A percentile compares a stretch with the other conserved stretches of the same genome.
Evolutionary conservation across 306 rosid species (phyloP).

Genomic region (Acacia crassicarpa): DNA sequence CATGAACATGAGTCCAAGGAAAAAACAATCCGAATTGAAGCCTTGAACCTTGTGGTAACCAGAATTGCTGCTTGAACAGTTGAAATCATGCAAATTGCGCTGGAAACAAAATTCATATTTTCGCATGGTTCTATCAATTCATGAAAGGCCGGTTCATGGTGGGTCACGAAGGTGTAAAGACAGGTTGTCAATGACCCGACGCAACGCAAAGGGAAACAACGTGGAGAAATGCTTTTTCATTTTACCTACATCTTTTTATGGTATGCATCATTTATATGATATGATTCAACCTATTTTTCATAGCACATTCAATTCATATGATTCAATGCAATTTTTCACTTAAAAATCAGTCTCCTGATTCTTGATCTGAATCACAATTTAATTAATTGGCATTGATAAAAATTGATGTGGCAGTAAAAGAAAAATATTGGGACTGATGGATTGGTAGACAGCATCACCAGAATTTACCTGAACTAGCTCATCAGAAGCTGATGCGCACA

Average conservation of each 20-base stretch:
- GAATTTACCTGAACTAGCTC: conserved; percentile 88
- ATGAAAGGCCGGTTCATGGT: background rate
- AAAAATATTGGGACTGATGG: background rate
- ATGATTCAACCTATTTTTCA: background rate
- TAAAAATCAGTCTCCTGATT: background rate
- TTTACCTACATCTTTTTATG: background rate
- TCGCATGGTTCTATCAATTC: background rate
- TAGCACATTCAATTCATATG: background rate
- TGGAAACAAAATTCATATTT: background rate
- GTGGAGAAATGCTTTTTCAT: background rate
- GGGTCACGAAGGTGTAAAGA: background rate
- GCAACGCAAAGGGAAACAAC: background rate
- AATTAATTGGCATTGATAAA: background rate
- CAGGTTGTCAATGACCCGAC: background rate
- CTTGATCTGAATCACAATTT: background rate
- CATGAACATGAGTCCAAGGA: background rate
- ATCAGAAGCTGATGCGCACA: conserved; percentile 58
- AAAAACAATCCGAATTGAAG: background rate
- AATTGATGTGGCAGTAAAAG: background rate
- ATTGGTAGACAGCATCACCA: background rate
- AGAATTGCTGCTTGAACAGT: background rate
- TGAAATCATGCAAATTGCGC: background rate
- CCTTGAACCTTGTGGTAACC: background rate
- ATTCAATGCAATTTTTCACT: background rate
- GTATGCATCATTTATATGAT: background rate